Conservation (phyloP, 1,284 basidiomycete genomes). For the Naganishia sp. region DNA sequence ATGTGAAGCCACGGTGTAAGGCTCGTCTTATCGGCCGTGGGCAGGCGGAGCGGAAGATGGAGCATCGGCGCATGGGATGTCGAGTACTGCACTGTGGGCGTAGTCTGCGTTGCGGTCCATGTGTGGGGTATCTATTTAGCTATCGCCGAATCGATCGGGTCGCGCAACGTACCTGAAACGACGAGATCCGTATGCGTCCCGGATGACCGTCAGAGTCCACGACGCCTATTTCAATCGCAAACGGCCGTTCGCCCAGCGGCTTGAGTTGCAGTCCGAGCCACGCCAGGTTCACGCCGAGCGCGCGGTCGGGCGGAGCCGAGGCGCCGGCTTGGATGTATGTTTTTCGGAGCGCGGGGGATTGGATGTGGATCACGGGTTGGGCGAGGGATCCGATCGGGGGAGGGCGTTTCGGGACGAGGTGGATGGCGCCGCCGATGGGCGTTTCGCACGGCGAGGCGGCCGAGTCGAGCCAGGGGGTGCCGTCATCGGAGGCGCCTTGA, state of each 20-base stretch:
- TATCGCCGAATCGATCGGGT: not conserved
- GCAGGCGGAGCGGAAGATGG: slow-evolving; percentile 72
- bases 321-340: slow-evolving; percentile 68
- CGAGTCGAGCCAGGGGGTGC: slow-evolving; percentile 43
- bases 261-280: slow-evolving; percentile 76
- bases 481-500: slow-evolving; percentile 28
- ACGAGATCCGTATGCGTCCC: slow-evolving; percentile 70
- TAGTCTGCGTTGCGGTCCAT: no score
- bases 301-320: slow-evolving; percentile 12
- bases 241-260: slow-evolving; percentile 63
- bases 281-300: slow-evolving; percentile 67
- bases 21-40: slow-evolving; percentile 54
- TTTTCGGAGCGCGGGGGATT: slow-evolving; percentile 68
- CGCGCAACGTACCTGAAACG: slow-evolving; percentile 67
- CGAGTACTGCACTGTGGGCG: slow-evolving; percentile 1
- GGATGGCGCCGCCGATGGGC: no score
- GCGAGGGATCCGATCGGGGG: slow-evolving; percentile 48
- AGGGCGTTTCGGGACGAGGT: slow-evolving; percentile 38
- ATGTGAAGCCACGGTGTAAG: slow-evolving; percentile 74
- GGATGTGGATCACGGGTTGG: slow-evolving; percentile 74
- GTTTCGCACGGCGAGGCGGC: slow-evolving; percentile 65
- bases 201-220: slow-evolving; percentile 64
- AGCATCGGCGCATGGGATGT: slow-evolving; percentile 59
- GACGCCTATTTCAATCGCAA: slow-evolving; percentile 75
- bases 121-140: no score